A percentile compares a stretch with the other conserved stretches of the same genome.
These are phyloP conservation scores for Scutellaria baicalensis DNA, from an alignment of 257 asterid species.

Conservation along the genomic window DNA sequence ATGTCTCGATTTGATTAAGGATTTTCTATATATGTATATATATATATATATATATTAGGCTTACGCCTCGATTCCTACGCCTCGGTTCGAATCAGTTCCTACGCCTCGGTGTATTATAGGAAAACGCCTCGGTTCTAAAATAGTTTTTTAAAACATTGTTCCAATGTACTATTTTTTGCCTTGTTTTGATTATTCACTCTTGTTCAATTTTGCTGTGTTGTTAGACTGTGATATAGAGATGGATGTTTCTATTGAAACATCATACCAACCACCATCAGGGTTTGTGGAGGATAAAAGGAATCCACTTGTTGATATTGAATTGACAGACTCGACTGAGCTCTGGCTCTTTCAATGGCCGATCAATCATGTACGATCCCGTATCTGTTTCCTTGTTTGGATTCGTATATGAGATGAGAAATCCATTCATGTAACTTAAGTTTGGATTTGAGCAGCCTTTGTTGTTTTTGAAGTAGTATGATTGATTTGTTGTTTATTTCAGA, in stretches of 20 bases:
- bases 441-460: background rate
- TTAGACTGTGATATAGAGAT: constrained; percentile 6
- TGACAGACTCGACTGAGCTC: constrained; percentile 53
- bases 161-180: background rate
- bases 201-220: background rate
- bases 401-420: background rate
- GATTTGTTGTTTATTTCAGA: constrained; percentile 26
- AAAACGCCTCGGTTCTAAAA: too few species aligned
- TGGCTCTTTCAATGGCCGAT: constrained; percentile 75
- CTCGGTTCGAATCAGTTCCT: too few species aligned
- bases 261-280: constrained; percentile 42
- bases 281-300: constrained; percentile 47
- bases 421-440: background rate
- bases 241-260: constrained; percentile 10
- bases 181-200: background rate
- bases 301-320: constrained; percentile 39
- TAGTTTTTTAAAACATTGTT: too few species aligned
- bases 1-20: too few species aligned
- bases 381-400: background rate
- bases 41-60: too few species aligned
- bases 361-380: constrained; percentile 31
- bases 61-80: too few species aligned
- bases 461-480: background rate
- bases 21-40: too few species aligned
- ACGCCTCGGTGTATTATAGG: too few species aligned